These are phyloP conservation scores for Bruguiera parviflora DNA, from an alignment of 345 rosid species.

Conservation along the genomic window DNA sequence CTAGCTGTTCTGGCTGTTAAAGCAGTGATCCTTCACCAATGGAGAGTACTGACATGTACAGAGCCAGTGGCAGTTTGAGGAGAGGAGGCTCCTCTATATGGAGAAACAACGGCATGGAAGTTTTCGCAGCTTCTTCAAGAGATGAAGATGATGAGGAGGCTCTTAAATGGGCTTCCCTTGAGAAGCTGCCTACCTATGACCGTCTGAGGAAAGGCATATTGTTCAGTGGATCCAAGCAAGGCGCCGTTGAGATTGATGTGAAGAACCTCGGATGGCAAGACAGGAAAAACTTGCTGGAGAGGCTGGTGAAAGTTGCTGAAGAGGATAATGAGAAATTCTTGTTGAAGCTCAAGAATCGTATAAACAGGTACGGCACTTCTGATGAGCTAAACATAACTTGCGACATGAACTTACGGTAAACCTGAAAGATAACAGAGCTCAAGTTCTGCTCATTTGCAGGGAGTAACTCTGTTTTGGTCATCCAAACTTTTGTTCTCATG, in stretches of 20 bases:
- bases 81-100: slow-evolving; percentile 9
- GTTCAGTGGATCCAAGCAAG: slow-evolving; percentile 17
- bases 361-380: slow-evolving; percentile 12
- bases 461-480: not conserved
- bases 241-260: slow-evolving; percentile 19
- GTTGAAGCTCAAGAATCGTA: slow-evolving; percentile 24
- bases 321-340: slow-evolving; percentile 30
- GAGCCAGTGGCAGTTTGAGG: slow-evolving; percentile 6
- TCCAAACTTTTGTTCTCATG: not conserved
- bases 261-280: slow-evolving; percentile 26
- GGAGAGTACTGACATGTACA: slow-evolving; percentile 6
- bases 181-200: slow-evolving; percentile 46
- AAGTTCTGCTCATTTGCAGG: not conserved
- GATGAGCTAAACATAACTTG: too few relatives aligned
- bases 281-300: slow-evolving; percentile 18
- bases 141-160: slow-evolving; percentile 49
- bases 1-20: not conserved
- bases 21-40: not conserved
- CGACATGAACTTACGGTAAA: not conserved
- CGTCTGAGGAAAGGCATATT: slow-evolving; percentile 47
- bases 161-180: slow-evolving; percentile 48
- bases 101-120: slow-evolving; percentile 9
- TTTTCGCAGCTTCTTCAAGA: slow-evolving; percentile 15
- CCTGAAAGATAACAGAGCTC: too few relatives aligned
- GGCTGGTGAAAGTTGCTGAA: slow-evolving; percentile 23